Conservation (phyloP, 2,329 filamentous ascomycete genomes). For the Achaetomium macrosporum region DNA sequence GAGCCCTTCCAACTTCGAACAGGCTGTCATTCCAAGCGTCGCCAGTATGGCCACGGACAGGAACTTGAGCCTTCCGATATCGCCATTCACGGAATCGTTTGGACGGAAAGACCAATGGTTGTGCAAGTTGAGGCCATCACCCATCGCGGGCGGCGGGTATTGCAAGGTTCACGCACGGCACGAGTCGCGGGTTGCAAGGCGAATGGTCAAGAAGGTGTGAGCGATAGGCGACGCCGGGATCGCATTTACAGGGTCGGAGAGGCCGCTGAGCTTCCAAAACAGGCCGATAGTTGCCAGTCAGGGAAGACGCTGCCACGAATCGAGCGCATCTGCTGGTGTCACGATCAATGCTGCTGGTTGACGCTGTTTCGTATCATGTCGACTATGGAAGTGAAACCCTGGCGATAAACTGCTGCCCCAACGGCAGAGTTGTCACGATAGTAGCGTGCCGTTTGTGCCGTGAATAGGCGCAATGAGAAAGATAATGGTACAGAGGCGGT, state of each 20-base stretch:
- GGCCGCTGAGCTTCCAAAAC: constrained; percentile 2
- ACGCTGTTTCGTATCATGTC: constrained; percentile 17
- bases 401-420: constrained; percentile 5
- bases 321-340: constrained; percentile 13
- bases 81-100: not conserved
- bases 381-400: constrained; percentile 15
- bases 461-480: constrained; percentile 15
- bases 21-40: not conserved
- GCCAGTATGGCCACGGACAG: not conserved
- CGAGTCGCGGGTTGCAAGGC: constrained; percentile 7
- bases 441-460: constrained; percentile 14
- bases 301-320: constrained; percentile 7
- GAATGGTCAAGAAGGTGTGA: not conserved
- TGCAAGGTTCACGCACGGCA: constrained; percentile 14
- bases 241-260: constrained; percentile 12
- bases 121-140: not conserved
- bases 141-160: constrained; percentile 2
- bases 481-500: constrained; percentile 28
- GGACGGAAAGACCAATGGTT: not conserved
- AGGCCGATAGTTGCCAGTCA: constrained; percentile 12
- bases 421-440: constrained; percentile 16
- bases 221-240: constrained; percentile 8
- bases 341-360: constrained; percentile 15
- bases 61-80: not conserved
- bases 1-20: not conserved